phyloP scores from a whole-genome alignment of 1,284 basidiomycete species.

The Apiotrichum akiyoshidainum region DNA sequence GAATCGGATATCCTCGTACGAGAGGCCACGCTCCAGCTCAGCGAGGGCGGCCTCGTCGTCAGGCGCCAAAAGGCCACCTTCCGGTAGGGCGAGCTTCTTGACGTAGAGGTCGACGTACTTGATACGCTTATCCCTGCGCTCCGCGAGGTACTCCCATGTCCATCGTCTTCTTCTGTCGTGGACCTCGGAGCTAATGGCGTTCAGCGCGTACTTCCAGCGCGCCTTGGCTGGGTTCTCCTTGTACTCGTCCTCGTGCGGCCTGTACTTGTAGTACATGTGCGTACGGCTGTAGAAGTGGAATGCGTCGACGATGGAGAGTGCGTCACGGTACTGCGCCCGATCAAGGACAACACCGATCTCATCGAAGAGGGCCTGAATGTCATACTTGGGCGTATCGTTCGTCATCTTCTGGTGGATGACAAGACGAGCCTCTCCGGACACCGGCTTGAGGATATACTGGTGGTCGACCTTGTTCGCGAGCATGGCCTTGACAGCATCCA shows the following conservation, averaged over 20 bases:
- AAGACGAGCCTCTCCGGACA: conserved; percentile 88
- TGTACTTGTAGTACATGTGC: conserved; percentile 80
- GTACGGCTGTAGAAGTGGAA: conserved; percentile 94
- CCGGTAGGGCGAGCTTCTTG: conserved; percentile 59
- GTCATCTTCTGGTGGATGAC: conserved; percentile 77
- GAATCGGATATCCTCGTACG: conserved; percentile 95
- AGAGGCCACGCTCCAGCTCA: conserved; percentile 73
- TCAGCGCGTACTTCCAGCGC: conserved; percentile 74
- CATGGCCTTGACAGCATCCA: conserved; percentile 73
- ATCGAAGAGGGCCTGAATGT: conserved; percentile 85
- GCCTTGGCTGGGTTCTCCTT: conserved; percentile 66
- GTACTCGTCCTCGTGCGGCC: conserved; percentile 65
- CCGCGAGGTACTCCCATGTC: conserved; percentile 88
- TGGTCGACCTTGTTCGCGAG: conserved; percentile 65
- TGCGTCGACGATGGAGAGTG: conserved; percentile 90
- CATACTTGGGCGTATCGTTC: conserved; percentile 74
- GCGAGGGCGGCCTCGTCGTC: conserved; percentile 64
- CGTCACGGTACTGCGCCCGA: conserved; percentile 92
- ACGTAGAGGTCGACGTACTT: conserved; percentile 77
- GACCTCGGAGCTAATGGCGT: conserved; percentile 79
- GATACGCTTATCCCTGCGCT: conserved; percentile 80
- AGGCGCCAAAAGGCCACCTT: conserved; percentile 52
- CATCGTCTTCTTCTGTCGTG: conserved; percentile 80
- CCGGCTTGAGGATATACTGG: conserved; percentile 94
- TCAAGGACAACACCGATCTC: conserved; percentile 93